A percentile compares a stretch with the other conserved stretches of the same genome.
phyloP scores from a whole-genome alignment of 192 early-diverging fungal species.

The Linnemannia elongata region DNA sequence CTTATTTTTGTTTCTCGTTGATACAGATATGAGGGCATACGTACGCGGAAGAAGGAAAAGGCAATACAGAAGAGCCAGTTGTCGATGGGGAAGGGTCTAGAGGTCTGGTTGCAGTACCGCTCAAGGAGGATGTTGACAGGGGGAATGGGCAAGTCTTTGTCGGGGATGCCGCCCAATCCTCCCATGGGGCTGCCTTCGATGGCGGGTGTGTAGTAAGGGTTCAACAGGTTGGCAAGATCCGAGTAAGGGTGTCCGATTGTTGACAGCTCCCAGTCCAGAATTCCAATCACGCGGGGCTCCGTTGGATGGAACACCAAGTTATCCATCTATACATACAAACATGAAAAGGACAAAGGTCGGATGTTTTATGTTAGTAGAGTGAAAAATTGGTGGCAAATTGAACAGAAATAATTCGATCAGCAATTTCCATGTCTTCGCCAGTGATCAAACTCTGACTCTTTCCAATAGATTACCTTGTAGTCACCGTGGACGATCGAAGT shows the following conservation, averaged over 20 bases:
- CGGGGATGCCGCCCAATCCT: constrained; percentile 62
- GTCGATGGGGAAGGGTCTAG: constrained; percentile 78
- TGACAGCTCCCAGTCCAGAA: constrained; percentile 94
- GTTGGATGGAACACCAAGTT: constrained; percentile 81
- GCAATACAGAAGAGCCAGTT: constrained; percentile 87
- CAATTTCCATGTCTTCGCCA: not conserved
- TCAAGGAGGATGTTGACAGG: constrained; percentile 75
- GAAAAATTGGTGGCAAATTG: not conserved
- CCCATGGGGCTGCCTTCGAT: constrained; percentile 17
- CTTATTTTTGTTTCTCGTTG: not conserved
- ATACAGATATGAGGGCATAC: not conserved
- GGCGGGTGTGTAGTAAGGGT: constrained; percentile 73
- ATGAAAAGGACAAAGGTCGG: not conserved
- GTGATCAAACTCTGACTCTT: not conserved
- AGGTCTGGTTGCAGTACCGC: constrained; percentile 75
- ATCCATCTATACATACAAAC: constrained; percentile 17
- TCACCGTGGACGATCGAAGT: constrained; percentile 93
- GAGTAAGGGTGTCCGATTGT: constrained; percentile 93
- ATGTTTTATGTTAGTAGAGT: too few relatives aligned
- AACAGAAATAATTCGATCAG: not conserved
- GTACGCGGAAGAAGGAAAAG: constrained; percentile 90
- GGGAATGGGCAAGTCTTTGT: constrained; percentile 69
- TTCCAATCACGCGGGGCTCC: constrained; percentile 81
- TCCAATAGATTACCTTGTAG: constrained; percentile 73
- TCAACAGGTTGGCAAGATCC: constrained; percentile 90